Evolutionary conservation across 192 early-diverging fungal species (phyloP).

Genomic region (Jimgerdemannia flammicorona): DNA sequence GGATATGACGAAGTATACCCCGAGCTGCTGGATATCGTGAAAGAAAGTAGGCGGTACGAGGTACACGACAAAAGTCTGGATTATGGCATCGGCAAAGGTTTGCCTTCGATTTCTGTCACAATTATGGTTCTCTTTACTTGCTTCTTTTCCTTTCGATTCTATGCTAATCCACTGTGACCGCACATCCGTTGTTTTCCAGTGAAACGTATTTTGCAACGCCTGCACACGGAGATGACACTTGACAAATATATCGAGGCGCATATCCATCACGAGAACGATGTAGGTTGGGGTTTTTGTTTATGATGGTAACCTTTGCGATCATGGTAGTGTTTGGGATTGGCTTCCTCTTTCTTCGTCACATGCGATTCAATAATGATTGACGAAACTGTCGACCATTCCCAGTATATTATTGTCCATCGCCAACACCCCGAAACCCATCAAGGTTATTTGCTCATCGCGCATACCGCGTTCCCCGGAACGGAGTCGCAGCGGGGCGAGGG

Average conservation of each 20-base stretch:
- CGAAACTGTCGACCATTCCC: neutral
- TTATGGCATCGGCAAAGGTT: constrained; percentile 49
- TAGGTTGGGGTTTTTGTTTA: neutral
- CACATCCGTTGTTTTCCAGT: constrained; percentile 26
- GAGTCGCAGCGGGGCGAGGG: constrained; percentile 20
- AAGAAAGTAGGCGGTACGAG: constrained; percentile 78
- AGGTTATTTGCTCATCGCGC: constrained; percentile 89
- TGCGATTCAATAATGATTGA: no score
- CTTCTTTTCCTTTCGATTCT: constrained; percentile 11
- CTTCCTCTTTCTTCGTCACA: neutral
- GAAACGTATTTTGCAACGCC: constrained; percentile 66
- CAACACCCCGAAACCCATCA: constrained; percentile 87
- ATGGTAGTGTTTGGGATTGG: neutral
- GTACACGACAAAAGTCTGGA: constrained; percentile 49
- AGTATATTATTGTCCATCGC: constrained; percentile 92
- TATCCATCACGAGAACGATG: constrained; percentile 88
- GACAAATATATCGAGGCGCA: constrained; percentile 89
- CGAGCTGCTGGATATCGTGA: constrained; percentile 80
- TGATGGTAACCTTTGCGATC: neutral
- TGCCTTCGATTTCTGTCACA: constrained; percentile 25
- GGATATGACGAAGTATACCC: constrained; percentile 97
- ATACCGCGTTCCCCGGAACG: constrained; percentile 73
- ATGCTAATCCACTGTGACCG: neutral
- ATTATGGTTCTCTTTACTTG: constrained; percentile 18
- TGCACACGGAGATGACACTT: constrained; percentile 82